Evolutionary conservation across 2,329 filamentous ascomycete species (phyloP).

Genomic region (Balansia obtecta): DNA sequence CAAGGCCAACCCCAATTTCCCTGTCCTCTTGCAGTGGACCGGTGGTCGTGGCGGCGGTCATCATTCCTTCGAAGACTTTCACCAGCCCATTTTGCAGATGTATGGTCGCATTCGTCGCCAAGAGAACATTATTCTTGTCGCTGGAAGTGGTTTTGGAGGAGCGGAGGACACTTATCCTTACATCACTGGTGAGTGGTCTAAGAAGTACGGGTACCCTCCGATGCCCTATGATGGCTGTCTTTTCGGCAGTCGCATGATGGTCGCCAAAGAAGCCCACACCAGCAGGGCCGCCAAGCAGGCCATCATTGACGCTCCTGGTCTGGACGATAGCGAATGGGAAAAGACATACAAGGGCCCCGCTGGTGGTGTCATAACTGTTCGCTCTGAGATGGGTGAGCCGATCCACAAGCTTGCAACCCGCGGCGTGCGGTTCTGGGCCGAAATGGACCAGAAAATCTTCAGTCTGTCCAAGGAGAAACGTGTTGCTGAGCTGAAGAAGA

Average conservation of each 20-base stretch:
- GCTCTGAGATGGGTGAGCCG: slow-evolving; percentile 98
- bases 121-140: slow-evolving; percentile 78
- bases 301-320: slow-evolving; percentile 73
- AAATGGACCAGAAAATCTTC: slow-evolving; percentile 99
- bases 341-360: slow-evolving; percentile 84
- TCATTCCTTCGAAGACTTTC: slow-evolving; percentile 92
- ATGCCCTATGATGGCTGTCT: slow-evolving; percentile 93
- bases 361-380: slow-evolving; percentile 89
- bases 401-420: slow-evolving; percentile 98
- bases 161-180: slow-evolving; percentile 88
- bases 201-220: slow-evolving; percentile 70
- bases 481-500: slow-evolving; percentile 75
- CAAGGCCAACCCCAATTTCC: slow-evolving; percentile 86
- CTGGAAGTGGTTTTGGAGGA: slow-evolving; percentile 84
- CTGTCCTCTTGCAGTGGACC: slow-evolving; percentile 90
- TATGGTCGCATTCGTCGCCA: slow-evolving; percentile 78
- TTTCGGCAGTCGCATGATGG: slow-evolving; percentile 91
- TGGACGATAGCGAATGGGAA: slow-evolving; percentile 78
- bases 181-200: slow-evolving; percentile 80
- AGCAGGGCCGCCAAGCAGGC: slow-evolving; percentile 80
- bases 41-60: slow-evolving; percentile 88
- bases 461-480: slow-evolving; percentile 90
- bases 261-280: slow-evolving; percentile 82
- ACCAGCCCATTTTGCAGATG: slow-evolving; percentile 82
- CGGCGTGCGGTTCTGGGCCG: slow-evolving; percentile 92